These are phyloP conservation scores for Giardia duodenalis DNA, from an alignment of 208 protist species.

Conservation along the genomic window DNA sequence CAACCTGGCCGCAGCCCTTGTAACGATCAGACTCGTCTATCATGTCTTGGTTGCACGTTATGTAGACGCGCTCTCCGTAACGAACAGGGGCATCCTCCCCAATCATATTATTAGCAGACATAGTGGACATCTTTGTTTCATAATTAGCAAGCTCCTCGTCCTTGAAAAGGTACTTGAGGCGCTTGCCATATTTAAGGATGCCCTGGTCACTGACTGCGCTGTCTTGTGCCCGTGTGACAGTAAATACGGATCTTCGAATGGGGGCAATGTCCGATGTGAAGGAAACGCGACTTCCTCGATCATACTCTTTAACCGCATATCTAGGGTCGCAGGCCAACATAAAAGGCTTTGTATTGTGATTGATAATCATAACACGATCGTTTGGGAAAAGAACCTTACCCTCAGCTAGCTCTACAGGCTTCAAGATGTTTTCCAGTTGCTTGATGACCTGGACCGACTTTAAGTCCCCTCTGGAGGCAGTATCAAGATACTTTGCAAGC, in stretches of 20 bases:
- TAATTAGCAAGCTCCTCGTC: neutral
- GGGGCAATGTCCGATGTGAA: neutral
- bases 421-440: neutral
- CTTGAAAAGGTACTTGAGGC: neutral
- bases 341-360: neutral
- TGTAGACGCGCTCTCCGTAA: neutral
- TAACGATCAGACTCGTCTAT: neutral
- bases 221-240: neutral
- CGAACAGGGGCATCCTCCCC: neutral
- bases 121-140: neutral
- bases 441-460: neutral
- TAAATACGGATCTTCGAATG: neutral
- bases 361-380: neutral
- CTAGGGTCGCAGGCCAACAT: neutral
- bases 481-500: neutral
- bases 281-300: neutral
- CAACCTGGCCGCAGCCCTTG: neutral
- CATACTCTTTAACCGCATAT: neutral
- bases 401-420: neutral
- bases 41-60: neutral
- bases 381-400: neutral
- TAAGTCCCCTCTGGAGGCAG: neutral
- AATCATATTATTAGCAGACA: neutral
- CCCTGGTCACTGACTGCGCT: neutral
- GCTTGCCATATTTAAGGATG: neutral